A percentile compares a stretch with the other conserved stretches of the same genome.
Evolutionary conservation across 345 rosid species (phyloP).

Genomic region (Lepidium didymum): DNA sequence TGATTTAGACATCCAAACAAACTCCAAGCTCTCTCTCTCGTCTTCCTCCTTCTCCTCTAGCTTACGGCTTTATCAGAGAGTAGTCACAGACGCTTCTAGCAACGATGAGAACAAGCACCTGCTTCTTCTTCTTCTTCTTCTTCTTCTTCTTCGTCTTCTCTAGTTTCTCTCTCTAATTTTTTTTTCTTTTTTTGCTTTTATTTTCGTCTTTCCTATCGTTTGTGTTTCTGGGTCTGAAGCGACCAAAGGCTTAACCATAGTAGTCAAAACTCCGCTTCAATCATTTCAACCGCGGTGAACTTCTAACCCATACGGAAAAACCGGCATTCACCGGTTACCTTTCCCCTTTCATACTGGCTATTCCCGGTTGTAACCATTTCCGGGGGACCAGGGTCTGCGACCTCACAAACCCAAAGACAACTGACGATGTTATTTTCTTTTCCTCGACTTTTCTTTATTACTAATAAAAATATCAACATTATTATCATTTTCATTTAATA

Average conservation of each 20-base stretch:
- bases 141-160: slow-evolving; percentile 10
- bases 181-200: not conserved
- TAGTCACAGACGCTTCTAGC: slow-evolving; percentile 27
- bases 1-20: slow-evolving; percentile 22
- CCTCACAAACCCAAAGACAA: slow-evolving; percentile 22
- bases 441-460: not conserved
- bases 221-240: slow-evolving; percentile 30
- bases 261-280: slow-evolving; percentile 51
- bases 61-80: not conserved
- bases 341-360: slow-evolving; percentile 28
- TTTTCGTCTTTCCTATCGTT: slow-evolving; percentile 15
- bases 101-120: slow-evolving; percentile 13
- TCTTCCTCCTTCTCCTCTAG: slow-evolving; percentile 18
- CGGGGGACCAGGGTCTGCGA: slow-evolving; percentile 36
- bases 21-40: slow-evolving; percentile 19
- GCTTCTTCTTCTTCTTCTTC: not conserved
- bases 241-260: slow-evolving; percentile 50
- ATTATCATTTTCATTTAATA: not conserved
- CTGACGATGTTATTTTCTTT: slow-evolving; percentile 12
- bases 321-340: slow-evolving; percentile 46
- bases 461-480: too few relatives aligned
- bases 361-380: slow-evolving; percentile 33
- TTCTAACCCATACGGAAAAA: slow-evolving; percentile 46
- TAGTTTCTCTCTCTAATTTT: not conserved
- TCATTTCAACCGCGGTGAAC: slow-evolving; percentile 80